phyloP scores from a whole-genome alignment of 306 rosid genomes.

The Quercus cerris region DNA sequence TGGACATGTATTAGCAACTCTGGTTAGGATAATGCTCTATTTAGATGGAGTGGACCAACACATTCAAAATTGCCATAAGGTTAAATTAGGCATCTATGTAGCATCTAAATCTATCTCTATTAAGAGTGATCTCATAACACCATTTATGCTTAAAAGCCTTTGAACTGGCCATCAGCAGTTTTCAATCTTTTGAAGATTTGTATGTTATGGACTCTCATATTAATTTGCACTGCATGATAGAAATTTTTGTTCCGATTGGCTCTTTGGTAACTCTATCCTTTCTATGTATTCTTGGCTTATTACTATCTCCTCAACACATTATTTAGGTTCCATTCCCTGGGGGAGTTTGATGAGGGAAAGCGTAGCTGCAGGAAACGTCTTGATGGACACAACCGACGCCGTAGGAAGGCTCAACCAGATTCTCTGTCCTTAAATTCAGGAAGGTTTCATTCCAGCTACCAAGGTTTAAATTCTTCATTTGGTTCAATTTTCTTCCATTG shows the following conservation, averaged over 20 bases:
- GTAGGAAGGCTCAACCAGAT: constrained; percentile 79
- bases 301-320: not conserved
- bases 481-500: not conserved
- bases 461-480: constrained; percentile 42
- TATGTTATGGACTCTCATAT: not conserved
- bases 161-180: not conserved
- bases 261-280: not conserved
- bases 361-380: constrained; percentile 90
- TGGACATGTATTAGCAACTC: not conserved
- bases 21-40: not conserved
- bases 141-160: not conserved
- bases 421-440: constrained; percentile 57
- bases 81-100: not conserved
- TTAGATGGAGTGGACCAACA: not conserved
- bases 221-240: not conserved
- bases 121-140: not conserved
- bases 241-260: not conserved
- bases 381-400: constrained; percentile 77
- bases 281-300: not conserved
- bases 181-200: not conserved
- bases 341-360: constrained; percentile 80
- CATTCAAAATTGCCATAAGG: not conserved
- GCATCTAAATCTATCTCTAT: not conserved
- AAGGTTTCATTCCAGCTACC: constrained; percentile 42
- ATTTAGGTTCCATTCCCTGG: constrained; percentile 78